phyloP scores from a whole-genome alignment of 2,329 filamentous ascomycete species.

The Phyllosticta paracitricarpa region DNA sequence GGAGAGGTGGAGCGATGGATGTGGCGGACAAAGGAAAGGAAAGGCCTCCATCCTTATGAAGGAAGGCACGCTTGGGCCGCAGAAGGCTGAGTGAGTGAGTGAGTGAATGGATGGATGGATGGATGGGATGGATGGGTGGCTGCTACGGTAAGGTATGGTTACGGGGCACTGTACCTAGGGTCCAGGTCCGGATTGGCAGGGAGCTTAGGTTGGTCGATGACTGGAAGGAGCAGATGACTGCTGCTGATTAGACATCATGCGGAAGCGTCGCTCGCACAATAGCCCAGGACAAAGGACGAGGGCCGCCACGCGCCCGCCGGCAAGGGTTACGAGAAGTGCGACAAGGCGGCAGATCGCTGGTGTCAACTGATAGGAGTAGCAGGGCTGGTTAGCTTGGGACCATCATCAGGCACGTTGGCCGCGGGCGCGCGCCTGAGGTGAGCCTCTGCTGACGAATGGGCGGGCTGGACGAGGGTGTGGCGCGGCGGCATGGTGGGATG shows the following conservation, averaged over 20 bases:
- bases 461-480: conserved; percentile 5
- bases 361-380: conserved; percentile 6
- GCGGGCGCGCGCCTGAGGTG: conserved; percentile 8
- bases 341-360: conserved; percentile 11
- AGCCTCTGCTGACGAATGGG: conserved; percentile 4
- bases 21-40: conserved; percentile 6
- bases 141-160: too few relatives aligned
- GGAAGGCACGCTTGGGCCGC: not conserved
- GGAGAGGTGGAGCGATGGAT: not conserved
- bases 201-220: conserved; percentile 3
- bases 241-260: conserved; percentile 9
- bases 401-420: conserved; percentile 9
- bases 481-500: not conserved
- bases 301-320: conserved; percentile 2
- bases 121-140: not conserved
- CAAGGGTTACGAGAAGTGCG: conserved; percentile 7
- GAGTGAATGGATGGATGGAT: too few relatives aligned
- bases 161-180: too few relatives aligned
- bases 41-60: conserved; percentile 2
- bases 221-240: conserved; percentile 10
- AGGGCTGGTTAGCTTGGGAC: conserved; percentile 8
- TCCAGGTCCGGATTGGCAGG: not conserved
- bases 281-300: conserved; percentile 8
- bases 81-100: conserved; percentile 1
- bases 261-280: conserved; percentile 9